phyloP scores from a whole-genome alignment of 176 grass and related monocot species.

The Pontederia paniculata region DNA sequence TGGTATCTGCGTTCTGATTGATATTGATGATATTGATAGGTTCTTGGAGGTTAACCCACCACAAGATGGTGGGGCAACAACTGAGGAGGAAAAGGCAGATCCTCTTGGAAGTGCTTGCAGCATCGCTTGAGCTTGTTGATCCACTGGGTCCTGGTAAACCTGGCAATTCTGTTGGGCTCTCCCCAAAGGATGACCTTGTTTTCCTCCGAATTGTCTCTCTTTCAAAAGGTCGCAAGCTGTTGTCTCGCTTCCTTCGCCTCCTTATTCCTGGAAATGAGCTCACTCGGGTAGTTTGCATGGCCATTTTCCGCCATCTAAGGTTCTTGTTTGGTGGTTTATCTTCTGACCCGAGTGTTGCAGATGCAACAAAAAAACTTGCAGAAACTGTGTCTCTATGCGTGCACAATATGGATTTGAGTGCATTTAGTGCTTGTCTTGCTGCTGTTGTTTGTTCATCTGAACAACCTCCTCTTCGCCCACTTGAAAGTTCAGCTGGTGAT shows the following conservation, averaged over 20 bases:
- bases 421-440: conserved; percentile 11
- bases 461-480: conserved; percentile 13
- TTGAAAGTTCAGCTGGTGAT: conserved; percentile 13
- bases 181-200: conserved; percentile 13
- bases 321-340: conserved; percentile 11
- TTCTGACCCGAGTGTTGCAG: conserved; percentile 4
- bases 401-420: conserved; percentile 8
- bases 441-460: conserved; percentile 15
- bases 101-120: conserved; percentile 4
- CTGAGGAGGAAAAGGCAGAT: conserved; percentile 10
- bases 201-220: conserved; percentile 9
- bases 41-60: conserved; percentile 5
- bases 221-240: background rate
- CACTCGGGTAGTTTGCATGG: conserved; percentile 12
- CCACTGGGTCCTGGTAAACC: conserved; percentile 7
- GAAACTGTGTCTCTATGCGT: conserved; percentile 10
- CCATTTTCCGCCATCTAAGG: conserved; percentile 15
- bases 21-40: conserved; percentile 15
- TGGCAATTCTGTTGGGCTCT: background rate
- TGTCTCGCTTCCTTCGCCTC: conserved; percentile 8
- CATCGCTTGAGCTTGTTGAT: conserved; percentile 13
- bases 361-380: conserved; percentile 5
- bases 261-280: conserved; percentile 11
- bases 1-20: conserved; percentile 8
- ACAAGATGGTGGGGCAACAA: conserved; percentile 11